Evolutionary conservation across 805 yeast species (phyloP), one percentile per base, ranked within the genome.

Genomic region (Yarrowia sp.): DNA sequence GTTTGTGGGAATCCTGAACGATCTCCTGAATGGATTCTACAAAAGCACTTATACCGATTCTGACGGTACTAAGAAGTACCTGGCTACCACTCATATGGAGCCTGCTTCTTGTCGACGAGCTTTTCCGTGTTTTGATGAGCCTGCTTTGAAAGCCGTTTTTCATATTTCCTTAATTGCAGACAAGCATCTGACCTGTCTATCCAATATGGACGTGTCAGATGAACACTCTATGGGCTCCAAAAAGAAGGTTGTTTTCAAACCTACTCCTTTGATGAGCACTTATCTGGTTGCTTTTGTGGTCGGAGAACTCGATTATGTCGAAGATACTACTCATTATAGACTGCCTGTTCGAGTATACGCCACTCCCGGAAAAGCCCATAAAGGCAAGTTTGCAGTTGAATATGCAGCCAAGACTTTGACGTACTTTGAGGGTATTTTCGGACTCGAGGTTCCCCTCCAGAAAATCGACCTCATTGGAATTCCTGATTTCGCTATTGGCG

Each of bases 381-480:
- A 83, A 71, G 89, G 90, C 69, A 75, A 77, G 68, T 87, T 86
- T 75, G 79, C 89, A 6, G 85, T 86, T 58, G 88, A 84, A 66
- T 74, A 81, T 48, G 88, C 89, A 36, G 88, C 88, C 32, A 80
- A 81, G 72, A 84, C 89, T 4, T 80, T 88, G 70, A 81, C 77
- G 67, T 87, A 86, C 75, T 88, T 87, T 70, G 90, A 86, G 69
- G 72, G 82, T 71, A 80, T 83, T 65, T 88, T 88, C 73, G 89
- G 84, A 67, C 84, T 87, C 69, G 83, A 84, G 48, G 90, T 88
- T 71, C 95, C 96, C 15, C 79, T 90, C 69, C 92, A 95, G 47
- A 90, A 90, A 75, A 77, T 89, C 73, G 96, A 90, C 72, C 79
- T 89, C 75, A 78, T 90, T 45, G 92, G 92, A 2, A 87, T 90